Evolutionary conservation across 177 flowering plant genomes (phyloP).

Genomic region (Vitis hybrid): DNA sequence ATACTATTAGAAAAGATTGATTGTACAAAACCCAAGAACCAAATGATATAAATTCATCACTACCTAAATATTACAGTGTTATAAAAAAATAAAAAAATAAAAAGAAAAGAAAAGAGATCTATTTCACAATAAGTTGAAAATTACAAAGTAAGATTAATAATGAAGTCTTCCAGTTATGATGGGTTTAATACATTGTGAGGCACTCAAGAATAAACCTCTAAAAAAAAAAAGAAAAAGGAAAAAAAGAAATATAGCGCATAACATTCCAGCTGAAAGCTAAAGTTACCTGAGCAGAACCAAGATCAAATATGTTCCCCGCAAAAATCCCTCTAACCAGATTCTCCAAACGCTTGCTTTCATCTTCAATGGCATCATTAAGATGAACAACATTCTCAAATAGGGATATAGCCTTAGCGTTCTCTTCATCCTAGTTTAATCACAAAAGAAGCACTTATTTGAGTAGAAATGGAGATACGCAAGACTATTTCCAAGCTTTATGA

Average conservation of each 20-base stretch:
- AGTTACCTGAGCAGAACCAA: constrained; percentile 93
- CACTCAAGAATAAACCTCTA: not conserved
- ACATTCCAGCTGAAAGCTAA: not conserved
- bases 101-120: not conserved
- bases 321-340: constrained; percentile 88
- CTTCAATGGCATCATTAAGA: constrained; percentile 90
- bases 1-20: not conserved
- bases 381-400: constrained; percentile 68
- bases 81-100: no score
- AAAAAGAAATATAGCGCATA: not conserved
- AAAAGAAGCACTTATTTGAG: not conserved
- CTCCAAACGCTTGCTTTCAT: constrained; percentile 69
- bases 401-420: constrained; percentile 92
- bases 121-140: not conserved
- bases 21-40: not conserved
- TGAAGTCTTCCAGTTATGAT: not conserved
- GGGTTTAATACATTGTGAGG: not conserved
- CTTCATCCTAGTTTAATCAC: constrained; percentile 71
- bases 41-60: not conserved
- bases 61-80: no score
- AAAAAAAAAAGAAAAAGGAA: no score
- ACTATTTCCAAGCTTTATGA: no score
- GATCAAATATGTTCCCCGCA: constrained; percentile 98
- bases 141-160: not conserved
- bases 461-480: not conserved